Percentiles rank a stretch among this genome's conserved stretches.
Conservation (phyloP, 2,329 filamentous ascomycete genomes). For the Graphilbum ipis-grandicollis region DNA sequence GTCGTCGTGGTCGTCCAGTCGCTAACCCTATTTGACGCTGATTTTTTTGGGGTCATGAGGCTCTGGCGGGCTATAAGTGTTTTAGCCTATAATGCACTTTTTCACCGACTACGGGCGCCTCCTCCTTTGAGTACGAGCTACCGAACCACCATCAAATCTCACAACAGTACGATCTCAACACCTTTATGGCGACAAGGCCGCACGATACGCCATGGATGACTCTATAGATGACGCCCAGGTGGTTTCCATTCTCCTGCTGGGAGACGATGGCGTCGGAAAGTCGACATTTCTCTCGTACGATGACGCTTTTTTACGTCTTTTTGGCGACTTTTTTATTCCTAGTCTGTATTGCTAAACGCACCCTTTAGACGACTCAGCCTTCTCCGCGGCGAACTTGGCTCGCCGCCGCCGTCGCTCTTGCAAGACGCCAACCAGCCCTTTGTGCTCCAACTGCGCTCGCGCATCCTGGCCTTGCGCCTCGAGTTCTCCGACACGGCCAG, state of each 20-base stretch:
- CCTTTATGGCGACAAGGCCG: no score
- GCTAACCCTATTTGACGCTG: no score
- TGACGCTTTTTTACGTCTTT: slow-evolving; percentile 7
- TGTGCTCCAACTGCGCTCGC: slow-evolving; percentile 33
- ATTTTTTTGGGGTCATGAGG: no score
- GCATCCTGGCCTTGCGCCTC: slow-evolving; percentile 30
- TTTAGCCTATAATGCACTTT: no score
- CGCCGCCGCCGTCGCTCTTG: slow-evolving; percentile 21
- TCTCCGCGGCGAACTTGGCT: slow-evolving; percentile 15
- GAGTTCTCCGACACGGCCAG: slow-evolving; percentile 43
- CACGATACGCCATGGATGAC: no score
- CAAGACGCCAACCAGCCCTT: slow-evolving; percentile 44
- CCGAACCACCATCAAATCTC: no score
- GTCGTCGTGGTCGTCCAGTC: no score
- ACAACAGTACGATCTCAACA: no score
- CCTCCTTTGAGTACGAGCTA: no score
- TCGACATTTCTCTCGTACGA: slow-evolving; percentile 44
- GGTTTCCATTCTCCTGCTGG: slow-evolving; percentile 35
- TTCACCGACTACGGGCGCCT: no score
- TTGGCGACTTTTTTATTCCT: neutral
- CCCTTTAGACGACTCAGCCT: slow-evolving; percentile 31
- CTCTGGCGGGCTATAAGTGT: no score
- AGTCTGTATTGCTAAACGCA: neutral
- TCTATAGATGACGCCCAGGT: slow-evolving; percentile 11
- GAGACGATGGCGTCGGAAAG: slow-evolving; percentile 42